Evolutionary conservation across 352 stramenopile species (phyloP).

Genomic region (Pythium scleroteichum): DNA sequence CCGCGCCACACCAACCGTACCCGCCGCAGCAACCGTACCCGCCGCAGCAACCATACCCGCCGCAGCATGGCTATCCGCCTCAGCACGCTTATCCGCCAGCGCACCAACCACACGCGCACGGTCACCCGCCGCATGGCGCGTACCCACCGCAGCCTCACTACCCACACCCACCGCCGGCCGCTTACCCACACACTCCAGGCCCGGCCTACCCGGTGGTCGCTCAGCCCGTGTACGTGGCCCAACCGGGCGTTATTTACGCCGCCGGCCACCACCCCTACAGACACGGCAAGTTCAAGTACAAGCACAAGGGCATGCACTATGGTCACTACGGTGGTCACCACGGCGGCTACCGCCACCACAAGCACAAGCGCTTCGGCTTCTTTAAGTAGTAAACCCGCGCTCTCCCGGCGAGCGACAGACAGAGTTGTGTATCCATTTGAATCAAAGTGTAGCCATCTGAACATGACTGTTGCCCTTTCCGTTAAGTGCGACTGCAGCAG

Average conservation of each 20-base stretch:
- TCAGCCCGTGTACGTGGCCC: conserved; percentile 29
- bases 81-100: conserved; percentile 27
- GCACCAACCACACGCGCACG: conserved; percentile 16
- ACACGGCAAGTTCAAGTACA: conserved; percentile 31
- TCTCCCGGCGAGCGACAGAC: too few species aligned
- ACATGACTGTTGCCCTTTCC: background rate
- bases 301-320: conserved; percentile 22
- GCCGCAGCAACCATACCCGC: conserved; percentile 28
- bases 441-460: background rate
- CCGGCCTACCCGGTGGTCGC: conserved; percentile 25
- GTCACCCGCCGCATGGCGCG: conserved; percentile 19
- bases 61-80: conserved; percentile 28
- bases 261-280: conserved; percentile 13
- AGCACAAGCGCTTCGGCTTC: conserved; percentile 36
- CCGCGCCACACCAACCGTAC: conserved; percentile 24
- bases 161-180: conserved; percentile 22
- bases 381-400: conserved; percentile 29
- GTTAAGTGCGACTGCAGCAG: background rate
- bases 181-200: conserved; percentile 28
- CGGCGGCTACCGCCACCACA: conserved; percentile 28
- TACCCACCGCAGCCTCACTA: conserved; percentile 27
- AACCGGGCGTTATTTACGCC: conserved; percentile 30
- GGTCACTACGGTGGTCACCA: conserved; percentile 12
- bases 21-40: conserved; percentile 23
- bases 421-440: too few species aligned